Percentiles rank a stretch among this genome's conserved stretches.
Evolutionary conservation across 1,284 basidiomycete species (phyloP).

Genomic region (Apiotrichum gamsii): DNA sequence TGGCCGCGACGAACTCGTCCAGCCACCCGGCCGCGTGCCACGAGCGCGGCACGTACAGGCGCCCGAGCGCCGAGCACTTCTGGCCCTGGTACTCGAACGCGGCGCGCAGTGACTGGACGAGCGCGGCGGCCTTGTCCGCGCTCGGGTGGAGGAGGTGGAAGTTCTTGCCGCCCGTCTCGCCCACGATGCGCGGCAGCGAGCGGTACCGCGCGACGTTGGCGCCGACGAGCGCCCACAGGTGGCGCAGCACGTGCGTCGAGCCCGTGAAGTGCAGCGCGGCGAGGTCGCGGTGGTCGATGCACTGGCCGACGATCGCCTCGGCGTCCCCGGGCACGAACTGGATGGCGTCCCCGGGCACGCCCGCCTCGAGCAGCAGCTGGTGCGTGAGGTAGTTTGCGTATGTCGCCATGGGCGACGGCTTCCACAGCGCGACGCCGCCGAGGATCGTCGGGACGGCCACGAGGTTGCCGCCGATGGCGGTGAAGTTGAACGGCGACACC

Average conservation of each 20-base stretch:
- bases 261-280: conserved; percentile 95
- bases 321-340: conserved; percentile 92
- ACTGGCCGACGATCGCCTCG: conserved; percentile 71
- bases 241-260: conserved; percentile 87
- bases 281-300: conserved; percentile 71
- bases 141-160: conserved; percentile 89
- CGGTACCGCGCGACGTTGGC: conserved; percentile 77
- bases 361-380: conserved; percentile 89
- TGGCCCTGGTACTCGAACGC: conserved; percentile 97
- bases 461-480: conserved; percentile 92
- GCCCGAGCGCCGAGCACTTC: conserved; percentile 92
- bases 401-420: conserved; percentile 90
- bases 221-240: conserved; percentile 94
- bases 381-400: conserved; percentile 92
- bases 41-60: conserved; percentile 81
- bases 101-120: conserved; percentile 77
- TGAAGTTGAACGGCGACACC: conserved; percentile 98
- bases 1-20: conserved; percentile 65
- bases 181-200: conserved; percentile 87
- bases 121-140: conserved; percentile 81
- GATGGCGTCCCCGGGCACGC: conserved; percentile 88
- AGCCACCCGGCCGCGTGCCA: conserved; percentile 85
- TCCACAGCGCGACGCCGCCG: conserved; percentile 95
- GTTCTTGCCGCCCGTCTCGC: conserved; percentile 82
- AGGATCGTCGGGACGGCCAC: conserved; percentile 78